These are phyloP conservation scores for Fusarium sterilihyphosum DNA, from an alignment of 2,329 filamentous ascomycete species.

Conservation along the genomic window DNA sequence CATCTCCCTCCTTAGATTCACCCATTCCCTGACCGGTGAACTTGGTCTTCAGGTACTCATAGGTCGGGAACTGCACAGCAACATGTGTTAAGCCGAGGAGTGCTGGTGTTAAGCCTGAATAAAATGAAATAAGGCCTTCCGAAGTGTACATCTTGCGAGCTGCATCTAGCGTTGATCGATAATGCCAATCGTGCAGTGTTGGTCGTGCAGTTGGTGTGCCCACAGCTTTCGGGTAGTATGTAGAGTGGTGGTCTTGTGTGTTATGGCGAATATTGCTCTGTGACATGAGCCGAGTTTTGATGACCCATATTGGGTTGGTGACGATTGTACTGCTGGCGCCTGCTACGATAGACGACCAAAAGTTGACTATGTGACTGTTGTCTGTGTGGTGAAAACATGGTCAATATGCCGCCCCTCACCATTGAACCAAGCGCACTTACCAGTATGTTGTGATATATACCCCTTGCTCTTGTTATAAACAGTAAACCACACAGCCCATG, in stretches of 20 bases:
- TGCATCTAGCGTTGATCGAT: constrained; percentile 87
- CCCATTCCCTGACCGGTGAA: constrained; percentile 95
- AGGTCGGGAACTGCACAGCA: constrained; percentile 95
- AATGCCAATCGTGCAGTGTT: constrained; percentile 84
- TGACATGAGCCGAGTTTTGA: constrained; percentile 98
- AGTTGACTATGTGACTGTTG: constrained; percentile 80
- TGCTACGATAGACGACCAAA: constrained; percentile 90
- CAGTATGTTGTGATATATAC: constrained; percentile 73
- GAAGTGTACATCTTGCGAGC: constrained; percentile 94
- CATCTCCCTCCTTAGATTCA: constrained; percentile 56
- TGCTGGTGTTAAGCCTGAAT: constrained; percentile 92
- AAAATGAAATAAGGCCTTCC: constrained; percentile 91
- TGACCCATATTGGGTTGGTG: constrained; percentile 99
- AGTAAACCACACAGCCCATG: constrained; percentile 98
- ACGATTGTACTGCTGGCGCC: constrained; percentile 92
- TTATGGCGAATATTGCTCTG: constrained; percentile 69
- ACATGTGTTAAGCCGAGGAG: constrained; percentile 93
- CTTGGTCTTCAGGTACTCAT: constrained; percentile 89
- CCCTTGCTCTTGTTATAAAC: constrained; percentile 92
- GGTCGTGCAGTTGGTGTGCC: constrained; percentile 66
- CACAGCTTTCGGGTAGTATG: constrained; percentile 55
- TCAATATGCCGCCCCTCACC: constrained; percentile 15
- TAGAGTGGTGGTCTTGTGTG: constrained; percentile 55
- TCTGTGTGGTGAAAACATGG: constrained; percentile 56
- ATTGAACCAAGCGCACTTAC: constrained; percentile 52